A percentile compares a stretch with the other conserved stretches of the same genome.
Evolutionary conservation across 2,329 filamentous ascomycete species (phyloP).

Genomic region (Simplicillium aogashimaense): DNA sequence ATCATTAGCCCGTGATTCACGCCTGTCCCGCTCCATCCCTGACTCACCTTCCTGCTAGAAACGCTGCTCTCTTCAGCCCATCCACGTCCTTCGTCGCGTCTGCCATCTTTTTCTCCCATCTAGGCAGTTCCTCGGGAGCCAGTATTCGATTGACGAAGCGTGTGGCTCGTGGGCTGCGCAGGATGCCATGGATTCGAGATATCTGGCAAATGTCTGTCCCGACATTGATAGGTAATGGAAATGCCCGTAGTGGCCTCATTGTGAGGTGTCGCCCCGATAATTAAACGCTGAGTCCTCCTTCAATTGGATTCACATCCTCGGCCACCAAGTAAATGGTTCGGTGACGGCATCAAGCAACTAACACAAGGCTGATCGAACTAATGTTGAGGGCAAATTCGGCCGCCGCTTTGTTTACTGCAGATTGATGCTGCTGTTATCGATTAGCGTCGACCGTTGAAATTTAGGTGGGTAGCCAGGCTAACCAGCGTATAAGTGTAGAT

Average conservation of each 20-base stretch:
- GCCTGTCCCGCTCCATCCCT: background rate
- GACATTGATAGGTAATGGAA: slow-evolving; percentile 50
- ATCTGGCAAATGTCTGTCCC: slow-evolving; percentile 66
- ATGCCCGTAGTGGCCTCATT: slow-evolving; percentile 17
- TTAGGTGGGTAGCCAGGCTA: no score
- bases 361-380: no score
- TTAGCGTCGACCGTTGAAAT: no score
- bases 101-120: slow-evolving; percentile 9
- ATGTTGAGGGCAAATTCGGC: no score
- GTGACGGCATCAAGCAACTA: no score
- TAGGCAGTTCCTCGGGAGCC: slow-evolving; percentile 20
- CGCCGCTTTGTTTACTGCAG: no score
- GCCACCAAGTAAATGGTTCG: no score
- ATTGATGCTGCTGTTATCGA: no score
- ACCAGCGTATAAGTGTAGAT: no score
- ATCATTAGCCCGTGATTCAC: background rate
- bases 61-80: slow-evolving; percentile 27
- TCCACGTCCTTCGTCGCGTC: slow-evolving; percentile 9
- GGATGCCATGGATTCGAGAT: slow-evolving; percentile 44
- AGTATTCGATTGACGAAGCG: slow-evolving; percentile 31
- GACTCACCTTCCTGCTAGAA: slow-evolving; percentile 33
- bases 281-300: no score
- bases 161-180: slow-evolving; percentile 26
- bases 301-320: no score
- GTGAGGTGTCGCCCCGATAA: background rate